Evolutionary conservation across 2,329 filamentous ascomycete genomes (phyloP).

Genomic region (Alternaria brassicicola): DNA sequence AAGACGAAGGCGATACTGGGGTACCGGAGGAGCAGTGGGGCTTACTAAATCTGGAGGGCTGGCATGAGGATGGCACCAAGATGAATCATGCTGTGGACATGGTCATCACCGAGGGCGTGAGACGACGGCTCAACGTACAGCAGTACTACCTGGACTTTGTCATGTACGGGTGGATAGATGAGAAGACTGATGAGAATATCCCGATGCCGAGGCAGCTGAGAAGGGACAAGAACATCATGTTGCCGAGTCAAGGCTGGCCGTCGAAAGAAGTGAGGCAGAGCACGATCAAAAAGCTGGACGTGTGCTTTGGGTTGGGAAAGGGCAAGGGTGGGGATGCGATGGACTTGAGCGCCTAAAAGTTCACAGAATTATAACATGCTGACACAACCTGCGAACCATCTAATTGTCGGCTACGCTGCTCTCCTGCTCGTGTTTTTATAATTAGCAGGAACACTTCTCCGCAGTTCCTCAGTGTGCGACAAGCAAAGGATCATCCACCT

Average conservation of each 20-base stretch:
- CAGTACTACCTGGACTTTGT: constrained; percentile 63
- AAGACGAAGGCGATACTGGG: constrained; percentile 30
- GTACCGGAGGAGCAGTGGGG: constrained; percentile 44
- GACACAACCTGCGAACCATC: background rate
- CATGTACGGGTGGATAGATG: constrained; percentile 66
- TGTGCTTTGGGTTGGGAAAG: background rate
- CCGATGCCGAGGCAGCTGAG: constrained; percentile 57
- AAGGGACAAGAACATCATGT: constrained; percentile 54
- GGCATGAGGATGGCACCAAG: constrained; percentile 65
- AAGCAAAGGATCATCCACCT: too few species aligned
- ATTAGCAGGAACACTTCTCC: too few species aligned
- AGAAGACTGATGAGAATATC: constrained; percentile 56
- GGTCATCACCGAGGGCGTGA: constrained; percentile 59
- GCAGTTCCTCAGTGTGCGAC: too few species aligned
- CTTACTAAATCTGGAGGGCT: constrained; percentile 43
- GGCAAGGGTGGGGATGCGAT: background rate
- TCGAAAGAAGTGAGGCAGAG: background rate
- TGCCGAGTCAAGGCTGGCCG: constrained; percentile 10
- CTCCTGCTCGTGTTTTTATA: too few species aligned
- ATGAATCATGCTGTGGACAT: constrained; percentile 48
- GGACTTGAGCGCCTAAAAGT: background rate
- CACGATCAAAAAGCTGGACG: constrained; percentile 6
- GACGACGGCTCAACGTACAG: constrained; percentile 61
- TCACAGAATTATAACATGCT: background rate
- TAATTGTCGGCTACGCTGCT: too few species aligned